Percentiles rank a stretch among this genome's conserved stretches.
These are phyloP conservation scores for Stachybotrys chartarum DNA, from an alignment of 2,329 filamentous ascomycete genomes.

Conservation along the genomic window DNA sequence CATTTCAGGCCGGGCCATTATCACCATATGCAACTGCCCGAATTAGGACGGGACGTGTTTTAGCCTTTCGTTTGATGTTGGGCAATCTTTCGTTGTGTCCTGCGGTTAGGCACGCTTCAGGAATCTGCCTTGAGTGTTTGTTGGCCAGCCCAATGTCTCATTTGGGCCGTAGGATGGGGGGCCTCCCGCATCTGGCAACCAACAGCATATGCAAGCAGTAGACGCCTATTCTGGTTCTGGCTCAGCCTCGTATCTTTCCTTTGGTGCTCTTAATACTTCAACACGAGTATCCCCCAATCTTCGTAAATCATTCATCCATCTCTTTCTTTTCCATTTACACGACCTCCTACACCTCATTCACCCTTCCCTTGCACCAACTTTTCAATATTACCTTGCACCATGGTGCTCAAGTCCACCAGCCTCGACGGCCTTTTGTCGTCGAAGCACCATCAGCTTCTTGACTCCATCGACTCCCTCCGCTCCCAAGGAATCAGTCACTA, in stretches of 20 bases:
- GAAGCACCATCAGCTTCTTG: constrained; percentile 14
- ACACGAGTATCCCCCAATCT: no score
- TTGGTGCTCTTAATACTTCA: no score
- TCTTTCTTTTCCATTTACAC: not conserved
- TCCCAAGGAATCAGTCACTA: constrained; percentile 27
- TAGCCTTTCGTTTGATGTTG: no score
- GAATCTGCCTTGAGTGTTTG: not conserved
- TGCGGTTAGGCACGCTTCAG: no score
- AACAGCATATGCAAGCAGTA: not conserved
- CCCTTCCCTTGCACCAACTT: not conserved
- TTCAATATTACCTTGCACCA: not conserved
- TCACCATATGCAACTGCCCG: no score
- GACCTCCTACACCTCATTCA: not conserved
- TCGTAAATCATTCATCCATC: no score
- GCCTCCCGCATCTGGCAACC: not conserved
- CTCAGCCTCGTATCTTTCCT: no score
- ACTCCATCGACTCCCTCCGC: constrained; percentile 28
- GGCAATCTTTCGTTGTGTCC: no score
- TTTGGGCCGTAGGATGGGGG: not conserved
- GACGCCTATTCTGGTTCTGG: no score
- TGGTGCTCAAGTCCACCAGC: not conserved
- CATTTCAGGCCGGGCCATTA: no score
- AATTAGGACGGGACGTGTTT: no score
- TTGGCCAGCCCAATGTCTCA: not conserved
- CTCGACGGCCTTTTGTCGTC: not conserved